Conservation (phyloP, 169 alveolate genomes). For the Plasmodium cynomolgi region DNA sequence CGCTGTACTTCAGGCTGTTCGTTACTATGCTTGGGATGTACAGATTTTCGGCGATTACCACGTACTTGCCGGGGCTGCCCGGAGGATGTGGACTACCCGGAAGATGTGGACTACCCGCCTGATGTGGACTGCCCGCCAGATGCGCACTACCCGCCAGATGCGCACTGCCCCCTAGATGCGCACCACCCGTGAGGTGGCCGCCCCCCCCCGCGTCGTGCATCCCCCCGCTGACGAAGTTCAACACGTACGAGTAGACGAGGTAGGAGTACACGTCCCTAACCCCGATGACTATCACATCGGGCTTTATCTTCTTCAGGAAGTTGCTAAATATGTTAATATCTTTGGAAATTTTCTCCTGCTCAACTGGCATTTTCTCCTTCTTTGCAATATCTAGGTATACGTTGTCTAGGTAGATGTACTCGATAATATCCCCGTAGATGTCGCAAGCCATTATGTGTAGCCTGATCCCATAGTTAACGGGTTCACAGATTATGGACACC, state of each 20-base stretch:
- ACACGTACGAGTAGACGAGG: constrained; percentile 22
- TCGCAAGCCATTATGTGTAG: constrained; percentile 66
- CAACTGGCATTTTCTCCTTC: constrained; percentile 39
- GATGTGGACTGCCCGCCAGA: no score
- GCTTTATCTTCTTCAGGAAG: constrained; percentile 24
- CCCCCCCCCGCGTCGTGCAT: background rate
- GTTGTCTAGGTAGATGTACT: constrained; percentile 41
- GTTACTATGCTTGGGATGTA: constrained; percentile 57
- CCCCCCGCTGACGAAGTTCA: background rate
- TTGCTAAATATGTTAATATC: constrained; percentile 17
- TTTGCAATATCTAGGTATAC: constrained; percentile 36
- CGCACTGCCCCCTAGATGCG: background rate
- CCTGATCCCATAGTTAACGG: constrained; percentile 26
- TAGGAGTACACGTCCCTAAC: constrained; percentile 58
- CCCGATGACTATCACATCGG: constrained; percentile 44
- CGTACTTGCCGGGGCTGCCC: background rate
- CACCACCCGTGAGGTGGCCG: background rate
- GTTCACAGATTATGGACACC: constrained; percentile 29
- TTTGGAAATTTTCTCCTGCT: constrained; percentile 49
- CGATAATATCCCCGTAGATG: constrained; percentile 61
- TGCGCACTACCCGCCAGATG: no score
- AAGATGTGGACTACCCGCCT: no score
- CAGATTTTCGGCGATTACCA: constrained; percentile 30
- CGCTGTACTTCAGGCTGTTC: constrained; percentile 39
- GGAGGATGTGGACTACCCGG: no score